Base-by-base conservation (phyloP, 495 filamentous ascomycete species). In the Cenococcum geophilum region DNA sequence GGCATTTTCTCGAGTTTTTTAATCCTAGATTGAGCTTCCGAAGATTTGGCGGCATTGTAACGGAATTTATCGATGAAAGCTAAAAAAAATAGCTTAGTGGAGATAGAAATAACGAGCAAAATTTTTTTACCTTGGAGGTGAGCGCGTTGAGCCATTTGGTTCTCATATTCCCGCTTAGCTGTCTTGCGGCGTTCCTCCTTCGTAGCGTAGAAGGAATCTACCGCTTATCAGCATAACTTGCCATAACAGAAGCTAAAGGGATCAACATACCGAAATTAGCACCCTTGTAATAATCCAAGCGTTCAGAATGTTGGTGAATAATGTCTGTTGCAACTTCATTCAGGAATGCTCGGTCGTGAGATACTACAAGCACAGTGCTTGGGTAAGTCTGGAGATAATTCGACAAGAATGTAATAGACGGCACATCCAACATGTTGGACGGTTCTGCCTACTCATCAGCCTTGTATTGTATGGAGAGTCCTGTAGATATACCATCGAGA, bases 401-500 rank as follows among this genome's bases (percentile, higher is more conserved):
- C 14, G 93, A 89, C 70, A 99, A 81, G 84, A 97, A 99, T 55
- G 93, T 96, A 67, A 97, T 97, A n/a, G 95, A 97, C 6, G 93
- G 95, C 62, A 97, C 93, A 75, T 99, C 93, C 90, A 99, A 92
- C 93, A 99, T 99, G 85, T 99, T 99, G 53, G 95, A 97, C 71
- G 93, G 93, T 83, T 98, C 92, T 83, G 49, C 49, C 32, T 35
- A 20, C 1, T 2, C 37, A 10, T 37, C 37, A 43, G 53, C 20
- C 1, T 32, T 21, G 8, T 18, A 12, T 56, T 10, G 37, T 18
- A 32, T n/a, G 18, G 5, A 8, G 36, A 9, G 36, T 18, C 37
- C 9, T 9, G 12, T 11, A 43, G n/a, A 61, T 71, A 27, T 74
- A 82, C 81, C 82, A 76, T 98, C 93, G 70, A 98, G 90, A 68